Evolutionary conservation across 164 flowering plant species (phyloP).

Genomic region (Annona cherimola): DNA sequence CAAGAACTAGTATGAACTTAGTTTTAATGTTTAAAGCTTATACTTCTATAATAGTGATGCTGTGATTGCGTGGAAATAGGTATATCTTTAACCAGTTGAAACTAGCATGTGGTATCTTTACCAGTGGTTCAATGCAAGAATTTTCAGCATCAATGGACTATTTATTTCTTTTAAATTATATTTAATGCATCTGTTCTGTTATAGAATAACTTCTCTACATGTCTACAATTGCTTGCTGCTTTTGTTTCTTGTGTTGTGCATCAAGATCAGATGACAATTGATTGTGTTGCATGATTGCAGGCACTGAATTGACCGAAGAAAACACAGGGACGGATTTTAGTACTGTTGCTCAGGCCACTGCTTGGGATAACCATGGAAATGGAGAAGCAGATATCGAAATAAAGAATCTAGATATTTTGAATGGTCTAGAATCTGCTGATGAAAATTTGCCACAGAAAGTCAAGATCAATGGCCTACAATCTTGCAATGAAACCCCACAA

Average conservation of each 20-base stretch:
- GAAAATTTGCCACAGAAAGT: slow-evolving; percentile 14
- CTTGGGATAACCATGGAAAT: slow-evolving; percentile 11
- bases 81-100: not conserved
- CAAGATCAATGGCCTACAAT: slow-evolving; percentile 2
- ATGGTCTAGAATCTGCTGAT: slow-evolving; percentile 14
- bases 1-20: not conserved
- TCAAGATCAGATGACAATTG: not conserved
- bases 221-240: too few relatives aligned
- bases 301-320: slow-evolving; percentile 18
- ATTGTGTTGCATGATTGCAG: slow-evolving; percentile 11
- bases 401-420: slow-evolving; percentile 7
- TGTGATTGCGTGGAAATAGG: too few relatives aligned
- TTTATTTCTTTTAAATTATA: not conserved
- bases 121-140: not conserved
- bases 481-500: slow-evolving; percentile 9
- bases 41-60: too few relatives aligned
- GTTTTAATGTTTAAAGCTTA: too few relatives aligned
- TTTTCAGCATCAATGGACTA: not conserved
- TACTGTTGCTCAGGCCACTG: not conserved
- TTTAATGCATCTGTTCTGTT: not conserved
- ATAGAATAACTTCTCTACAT: not conserved
- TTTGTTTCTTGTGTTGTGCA: not conserved
- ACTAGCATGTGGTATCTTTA: not conserved
- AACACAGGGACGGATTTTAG: slow-evolving; percentile 8
- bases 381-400: slow-evolving; percentile 9